Base-by-base conservation (phyloP, 1,139 yeast genomes). In the Taiozyma sp. region DNA sequence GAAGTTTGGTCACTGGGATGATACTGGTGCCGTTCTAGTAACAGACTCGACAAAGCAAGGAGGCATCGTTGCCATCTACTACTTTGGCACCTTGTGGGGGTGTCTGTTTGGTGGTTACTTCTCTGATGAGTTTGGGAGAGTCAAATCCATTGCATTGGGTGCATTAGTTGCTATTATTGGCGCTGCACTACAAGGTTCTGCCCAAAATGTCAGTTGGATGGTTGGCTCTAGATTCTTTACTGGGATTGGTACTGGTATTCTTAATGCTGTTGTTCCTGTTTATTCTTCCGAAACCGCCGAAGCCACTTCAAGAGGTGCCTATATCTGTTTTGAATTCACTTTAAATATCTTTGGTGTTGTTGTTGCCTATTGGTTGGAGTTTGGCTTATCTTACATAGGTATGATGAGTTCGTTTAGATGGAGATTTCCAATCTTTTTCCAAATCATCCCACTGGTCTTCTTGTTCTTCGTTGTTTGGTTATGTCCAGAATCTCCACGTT, bases 91-190 rank as follows among this genome's bases (percentile, higher is more conserved):
- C 7, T 29, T 45, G 23, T 36, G 43, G 43, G 47, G 47, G 14
- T 45, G 47, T 38, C 36, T 45, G 13, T 45, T 45, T 38, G 47
- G 47, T 27, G 47, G 47, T 45, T 45, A 38, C n/a, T 45, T 45
- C 19, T 45, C 47, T 45, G 47, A 45, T 45, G 47, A 45, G 27
- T 45, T 45, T 45, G 47, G 47, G n/a, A 45, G 47, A 45, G 38
- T 45, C 27, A 45, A 45, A 36, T 45, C 47, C 8, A 45, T 45
- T 27, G 47, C 27, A 7, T 13, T 45, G 7, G 47, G 47, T 23
- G 43, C 43, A 4, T 27, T 45, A 27, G 27, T 45, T 38, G 47
- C 43, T 12, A 28, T 45, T 14, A 19, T 10, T 27, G 47, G 47
- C 19, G 47, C 47, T 45, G 47, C 43, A 8, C 19, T 45, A 2